Percentiles rank a stretch among this genome's conserved stretches.
Evolutionary conservation across 345 rosid genomes (phyloP).

Genomic region (Microthlaspi erraticum): DNA sequence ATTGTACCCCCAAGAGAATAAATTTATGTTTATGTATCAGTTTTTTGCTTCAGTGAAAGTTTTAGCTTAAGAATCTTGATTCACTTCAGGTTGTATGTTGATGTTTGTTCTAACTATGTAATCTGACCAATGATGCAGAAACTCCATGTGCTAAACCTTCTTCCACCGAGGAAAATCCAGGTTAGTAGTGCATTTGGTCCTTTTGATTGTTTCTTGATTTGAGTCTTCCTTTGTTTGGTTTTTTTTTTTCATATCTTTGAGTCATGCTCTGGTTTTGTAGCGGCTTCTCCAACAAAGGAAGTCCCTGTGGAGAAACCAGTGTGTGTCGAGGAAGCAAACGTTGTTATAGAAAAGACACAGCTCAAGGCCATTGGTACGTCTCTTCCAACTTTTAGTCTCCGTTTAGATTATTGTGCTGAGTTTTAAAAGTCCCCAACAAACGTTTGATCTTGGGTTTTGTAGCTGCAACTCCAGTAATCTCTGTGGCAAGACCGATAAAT

Average conservation of each 20-base stretch:
- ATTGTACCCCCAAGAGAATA: neutral
- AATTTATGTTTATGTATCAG: neutral
- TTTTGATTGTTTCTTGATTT: constrained; percentile 6
- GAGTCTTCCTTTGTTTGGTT: constrained; percentile 9
- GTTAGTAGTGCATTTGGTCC: constrained; percentile 47
- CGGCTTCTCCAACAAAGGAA: constrained; percentile 30
- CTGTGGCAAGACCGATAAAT: constrained; percentile 49
- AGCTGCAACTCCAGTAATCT: constrained; percentile 38
- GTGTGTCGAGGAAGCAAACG: constrained; percentile 50
- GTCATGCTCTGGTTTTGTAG: constrained; percentile 32
- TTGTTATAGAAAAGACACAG: constrained; percentile 51
- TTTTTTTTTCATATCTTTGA: constrained; percentile 24
- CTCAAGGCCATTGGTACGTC: constrained; percentile 57
- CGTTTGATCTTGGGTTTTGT: constrained; percentile 34
- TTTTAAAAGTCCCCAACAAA: constrained; percentile 9
- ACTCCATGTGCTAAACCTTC: constrained; percentile 70
- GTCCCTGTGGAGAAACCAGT: constrained; percentile 46
- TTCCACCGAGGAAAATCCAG: constrained; percentile 47
- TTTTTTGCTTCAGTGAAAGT: neutral
- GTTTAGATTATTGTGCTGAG: neutral
- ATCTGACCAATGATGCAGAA: constrained; percentile 57
- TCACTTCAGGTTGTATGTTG: neutral
- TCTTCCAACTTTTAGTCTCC: constrained; percentile 8
- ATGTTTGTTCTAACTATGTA: constrained; percentile 26
- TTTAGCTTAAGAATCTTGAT: neutral